phyloP scores from a whole-genome alignment of 345 rosid species.

The Moricandia arvensis region DNA sequence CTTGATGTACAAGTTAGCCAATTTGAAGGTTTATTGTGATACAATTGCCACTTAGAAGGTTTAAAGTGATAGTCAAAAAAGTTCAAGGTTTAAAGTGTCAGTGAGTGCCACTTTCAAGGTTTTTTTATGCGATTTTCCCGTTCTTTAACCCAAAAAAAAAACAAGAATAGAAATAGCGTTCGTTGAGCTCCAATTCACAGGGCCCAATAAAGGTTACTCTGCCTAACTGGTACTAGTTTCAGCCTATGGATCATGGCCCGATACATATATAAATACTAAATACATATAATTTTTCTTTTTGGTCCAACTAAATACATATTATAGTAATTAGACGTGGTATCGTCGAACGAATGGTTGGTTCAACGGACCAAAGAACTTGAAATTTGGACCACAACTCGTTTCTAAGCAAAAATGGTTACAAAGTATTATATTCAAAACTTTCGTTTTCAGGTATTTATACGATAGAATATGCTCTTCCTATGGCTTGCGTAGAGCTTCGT shows the following conservation, averaged over 20 bases:
- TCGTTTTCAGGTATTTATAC: slow-evolving; percentile 29
- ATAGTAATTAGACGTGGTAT: slow-evolving; percentile 5
- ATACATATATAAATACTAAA: not conserved
- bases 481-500: slow-evolving; percentile 25
- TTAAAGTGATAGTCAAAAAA: no score
- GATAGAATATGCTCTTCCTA: slow-evolving; percentile 22
- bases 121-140: no score
- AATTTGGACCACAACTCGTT: slow-evolving; percentile 21
- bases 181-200: not conserved
- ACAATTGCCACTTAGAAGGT: no score
- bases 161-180: not conserved
- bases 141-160: not conserved
- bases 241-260: slow-evolving; percentile 13
- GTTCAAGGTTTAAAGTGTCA: no score
- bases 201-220: slow-evolving; percentile 1
- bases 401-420: slow-evolving; percentile 21
- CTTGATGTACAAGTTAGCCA: no score
- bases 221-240: not conserved
- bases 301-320: not conserved
- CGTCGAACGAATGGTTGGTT: slow-evolving; percentile 12
- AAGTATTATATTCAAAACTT: slow-evolving; percentile 3
- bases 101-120: no score
- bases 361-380: not conserved
- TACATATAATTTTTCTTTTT: not conserved
- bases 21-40: no score